Evolutionary conservation across 2,329 filamentous ascomycete genomes (phyloP).

Genomic region (Dothistroma septosporum): DNA sequence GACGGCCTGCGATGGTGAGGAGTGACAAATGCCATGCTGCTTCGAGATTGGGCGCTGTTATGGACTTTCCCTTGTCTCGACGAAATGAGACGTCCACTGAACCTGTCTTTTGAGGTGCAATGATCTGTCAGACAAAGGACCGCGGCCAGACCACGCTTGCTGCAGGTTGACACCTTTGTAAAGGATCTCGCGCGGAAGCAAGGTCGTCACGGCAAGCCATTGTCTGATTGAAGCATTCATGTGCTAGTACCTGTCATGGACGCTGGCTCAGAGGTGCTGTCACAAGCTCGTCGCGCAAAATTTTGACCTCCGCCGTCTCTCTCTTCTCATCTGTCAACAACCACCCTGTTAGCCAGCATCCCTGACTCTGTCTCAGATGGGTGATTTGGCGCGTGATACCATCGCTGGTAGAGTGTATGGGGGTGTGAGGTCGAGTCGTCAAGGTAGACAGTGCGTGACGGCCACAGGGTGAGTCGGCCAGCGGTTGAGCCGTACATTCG

Average conservation of each 20-base stretch:
- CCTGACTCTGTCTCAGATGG: too few relatives aligned
- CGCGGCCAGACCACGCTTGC: neutral
- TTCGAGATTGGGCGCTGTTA: constrained; percentile 7
- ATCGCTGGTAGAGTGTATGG: too few relatives aligned
- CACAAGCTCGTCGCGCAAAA: neutral
- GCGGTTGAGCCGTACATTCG: neutral
- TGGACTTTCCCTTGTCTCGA: constrained; percentile 10
- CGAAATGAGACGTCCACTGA: constrained; percentile 5
- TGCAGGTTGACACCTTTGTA: neutral
- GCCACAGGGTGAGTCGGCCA: neutral
- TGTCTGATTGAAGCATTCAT: neutral
- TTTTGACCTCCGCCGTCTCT: neutral
- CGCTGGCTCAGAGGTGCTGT: neutral
- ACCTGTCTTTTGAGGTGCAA: neutral
- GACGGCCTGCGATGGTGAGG: neutral
- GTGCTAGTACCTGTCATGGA: neutral
- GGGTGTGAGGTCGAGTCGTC: neutral
- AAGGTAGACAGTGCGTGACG: neutral
- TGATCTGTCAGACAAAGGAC: neutral
- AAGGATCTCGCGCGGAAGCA: neutral
- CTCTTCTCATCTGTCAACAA: neutral
- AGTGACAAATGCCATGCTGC: constrained; percentile 1
- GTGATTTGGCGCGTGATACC: too few relatives aligned
- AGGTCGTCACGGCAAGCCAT: neutral
- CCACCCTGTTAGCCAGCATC: too few relatives aligned